phyloP scores from a whole-genome alignment of 1,139 yeast genomes.

The Kluyveromyces sp. region DNA sequence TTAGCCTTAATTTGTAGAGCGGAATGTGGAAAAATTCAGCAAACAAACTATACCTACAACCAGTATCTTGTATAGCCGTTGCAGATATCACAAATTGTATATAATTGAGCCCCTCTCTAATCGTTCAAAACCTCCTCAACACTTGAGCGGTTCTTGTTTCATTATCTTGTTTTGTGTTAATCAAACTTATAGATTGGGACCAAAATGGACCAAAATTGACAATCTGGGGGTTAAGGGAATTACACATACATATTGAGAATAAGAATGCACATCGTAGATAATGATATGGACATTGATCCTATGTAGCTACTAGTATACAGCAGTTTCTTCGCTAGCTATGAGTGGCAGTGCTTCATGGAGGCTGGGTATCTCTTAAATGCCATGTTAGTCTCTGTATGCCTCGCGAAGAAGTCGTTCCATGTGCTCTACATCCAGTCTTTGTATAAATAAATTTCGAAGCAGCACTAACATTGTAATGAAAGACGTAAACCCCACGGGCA shows the following conservation, averaged over 20 bases:
- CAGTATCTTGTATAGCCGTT: background rate
- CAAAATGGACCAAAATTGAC: background rate
- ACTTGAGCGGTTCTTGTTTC: background rate
- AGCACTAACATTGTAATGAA: slow-evolving; percentile 86
- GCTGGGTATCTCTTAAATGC: background rate
- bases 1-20: too few relatives aligned
- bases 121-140: background rate
- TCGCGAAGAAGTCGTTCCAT: slow-evolving; percentile 19
- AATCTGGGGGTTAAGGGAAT: background rate
- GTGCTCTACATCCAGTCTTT: slow-evolving; percentile 62
- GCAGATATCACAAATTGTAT: background rate
- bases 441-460: slow-evolving; percentile 63
- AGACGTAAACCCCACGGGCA: slow-evolving; percentile 93
- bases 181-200: background rate
- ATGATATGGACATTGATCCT: too few relatives aligned
- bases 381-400: background rate
- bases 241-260: background rate
- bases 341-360: too few relatives aligned
- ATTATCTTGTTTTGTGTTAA: background rate
- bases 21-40: too few relatives aligned
- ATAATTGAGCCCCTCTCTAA: background rate
- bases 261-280: background rate
- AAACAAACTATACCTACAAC: background rate
- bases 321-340: too few relatives aligned
- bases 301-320: too few relatives aligned